Evolutionary conservation across 495 filamentous ascomycete species (phyloP).

Genomic region (Elasticomyces elasticus): DNA sequence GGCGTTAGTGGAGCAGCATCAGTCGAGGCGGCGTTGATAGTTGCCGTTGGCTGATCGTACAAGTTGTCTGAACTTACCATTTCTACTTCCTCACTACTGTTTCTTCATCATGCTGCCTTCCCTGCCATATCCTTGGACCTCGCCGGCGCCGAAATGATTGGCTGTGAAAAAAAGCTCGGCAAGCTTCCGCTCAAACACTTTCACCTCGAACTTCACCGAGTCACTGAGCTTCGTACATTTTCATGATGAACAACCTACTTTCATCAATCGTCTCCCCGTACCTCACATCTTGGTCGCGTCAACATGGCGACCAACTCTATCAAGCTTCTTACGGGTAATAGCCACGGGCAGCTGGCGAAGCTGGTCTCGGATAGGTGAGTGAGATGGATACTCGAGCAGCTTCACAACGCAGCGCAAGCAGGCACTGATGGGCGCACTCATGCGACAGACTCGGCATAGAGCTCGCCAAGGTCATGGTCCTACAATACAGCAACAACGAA

Average conservation of each 20-base stretch:
- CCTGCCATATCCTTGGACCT: not conserved
- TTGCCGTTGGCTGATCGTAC: not conserved
- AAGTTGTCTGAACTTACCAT: not conserved
- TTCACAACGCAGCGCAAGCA: not conserved
- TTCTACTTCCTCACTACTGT: not conserved
- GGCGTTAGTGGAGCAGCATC: slow-evolving; percentile 5
- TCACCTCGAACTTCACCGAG: not conserved
- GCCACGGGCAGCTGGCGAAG: slow-evolving; percentile 82
- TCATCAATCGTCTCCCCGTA: not conserved
- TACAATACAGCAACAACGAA: slow-evolving; percentile 97
- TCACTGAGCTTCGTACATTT: not conserved
- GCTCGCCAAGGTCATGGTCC: slow-evolving; percentile 80
- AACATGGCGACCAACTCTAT: slow-evolving; percentile 77
- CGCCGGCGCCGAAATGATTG: not conserved
- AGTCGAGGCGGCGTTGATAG: not conserved
- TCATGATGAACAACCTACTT: not conserved
- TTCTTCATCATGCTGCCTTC: no score
- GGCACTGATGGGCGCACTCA: not conserved
- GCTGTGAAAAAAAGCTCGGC: not conserved
- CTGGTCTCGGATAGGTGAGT: slow-evolving; percentile 80
- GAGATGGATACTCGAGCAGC: not conserved
- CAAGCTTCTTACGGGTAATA: slow-evolving; percentile 91
- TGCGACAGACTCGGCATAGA: slow-evolving; percentile 81
- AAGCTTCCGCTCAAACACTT: not conserved
- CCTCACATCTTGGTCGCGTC: slow-evolving; percentile 6